Conservation (phyloP, 2,329 filamentous ascomycete genomes). For the Aspergillus piperis region DNA sequence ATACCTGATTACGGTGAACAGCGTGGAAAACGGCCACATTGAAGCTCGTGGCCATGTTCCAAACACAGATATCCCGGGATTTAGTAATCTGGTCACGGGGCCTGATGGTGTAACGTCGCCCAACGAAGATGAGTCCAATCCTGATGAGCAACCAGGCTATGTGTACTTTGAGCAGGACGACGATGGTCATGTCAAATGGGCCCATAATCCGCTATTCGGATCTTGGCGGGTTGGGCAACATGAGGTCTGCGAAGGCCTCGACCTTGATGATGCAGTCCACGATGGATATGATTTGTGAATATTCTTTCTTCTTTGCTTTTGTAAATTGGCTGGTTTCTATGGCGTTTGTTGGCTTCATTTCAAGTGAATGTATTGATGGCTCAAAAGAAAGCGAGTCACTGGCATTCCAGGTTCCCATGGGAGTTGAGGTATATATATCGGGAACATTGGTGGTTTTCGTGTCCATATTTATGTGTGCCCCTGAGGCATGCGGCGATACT, state of each 20-base stretch:
- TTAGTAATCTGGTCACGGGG: conserved; percentile 34
- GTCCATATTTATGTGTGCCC: neutral
- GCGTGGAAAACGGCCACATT: conserved; percentile 33
- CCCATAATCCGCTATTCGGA: conserved; percentile 37
- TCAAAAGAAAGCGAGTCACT: neutral
- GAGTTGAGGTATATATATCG: neutral
- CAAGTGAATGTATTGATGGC: neutral
- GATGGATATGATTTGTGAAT: conserved; percentile 25
- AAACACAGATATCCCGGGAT: conserved; percentile 35
- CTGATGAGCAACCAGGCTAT: conserved; percentile 34
- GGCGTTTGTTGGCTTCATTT: conserved; percentile 1
- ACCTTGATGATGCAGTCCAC: conserved; percentile 31
- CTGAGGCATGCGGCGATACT: neutral
- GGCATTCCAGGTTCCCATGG: neutral
- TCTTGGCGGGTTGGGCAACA: conserved; percentile 40
- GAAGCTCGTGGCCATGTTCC: conserved; percentile 42
- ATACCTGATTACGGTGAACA: conserved; percentile 43
- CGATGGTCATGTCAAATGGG: conserved; percentile 35
- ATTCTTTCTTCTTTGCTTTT: conserved; percentile 8
- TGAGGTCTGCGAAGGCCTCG: conserved; percentile 41
- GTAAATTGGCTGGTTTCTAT: conserved; percentile 5
- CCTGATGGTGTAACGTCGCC: conserved; percentile 22
- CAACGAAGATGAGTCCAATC: conserved; percentile 9
- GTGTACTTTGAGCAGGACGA: conserved; percentile 43
- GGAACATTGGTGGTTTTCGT: neutral